Base-by-base conservation (phyloP, 371 early-diverging fungal species). In the Mucor indicus region DNA sequence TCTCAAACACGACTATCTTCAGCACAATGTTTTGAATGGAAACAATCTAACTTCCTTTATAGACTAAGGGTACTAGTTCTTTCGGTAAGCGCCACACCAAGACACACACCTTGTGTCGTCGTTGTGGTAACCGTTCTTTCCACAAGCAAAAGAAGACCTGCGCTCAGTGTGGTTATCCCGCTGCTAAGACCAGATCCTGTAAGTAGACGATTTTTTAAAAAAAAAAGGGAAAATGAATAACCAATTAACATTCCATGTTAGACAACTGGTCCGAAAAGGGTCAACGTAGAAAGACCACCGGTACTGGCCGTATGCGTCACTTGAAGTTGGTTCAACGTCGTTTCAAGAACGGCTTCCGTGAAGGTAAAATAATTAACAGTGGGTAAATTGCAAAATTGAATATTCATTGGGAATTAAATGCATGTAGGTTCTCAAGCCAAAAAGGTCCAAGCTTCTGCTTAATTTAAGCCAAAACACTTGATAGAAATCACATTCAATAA, bases 61-160 rank as follows among this genome's bases (percentile, higher is more conserved):
- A 91, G 98, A 88, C 96, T 72, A 99, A 99, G 90, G 99, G 99
- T 91, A 99, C 99, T 72, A 85, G 93, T 69, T 91, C 96, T 75
- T 96, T 99, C 84, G 99, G 99, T 92, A 99, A 96, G 83, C 93
- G 96, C 72, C 97, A 98, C 88, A 95, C 91, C 85, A 97, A 98
- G 89, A 90, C 98, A 60, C 99, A 98, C 92, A 90, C 91, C 44
- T 83, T 98, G 69, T 99, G 99, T 90, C 84, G 90, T 70, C 90
- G 99, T 67, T 99, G 99, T 82, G 99, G 99, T 48, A 87, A 87
- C 63, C 93, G 96, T 61, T 83, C 98, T 53, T 98, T 94, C 91
- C 99, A 99, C 89, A 96, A 93, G 87, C 98, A 98, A 81, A 98
- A 98, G 93, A 92, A 95, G 88, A 92, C 91, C 53, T 99, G 99